A percentile compares a stretch with the other conserved stretches of the same genome.
These are phyloP conservation scores for Kokia cookei DNA, from an alignment of 441 rosid genomes.

Conservation along the genomic window DNA sequence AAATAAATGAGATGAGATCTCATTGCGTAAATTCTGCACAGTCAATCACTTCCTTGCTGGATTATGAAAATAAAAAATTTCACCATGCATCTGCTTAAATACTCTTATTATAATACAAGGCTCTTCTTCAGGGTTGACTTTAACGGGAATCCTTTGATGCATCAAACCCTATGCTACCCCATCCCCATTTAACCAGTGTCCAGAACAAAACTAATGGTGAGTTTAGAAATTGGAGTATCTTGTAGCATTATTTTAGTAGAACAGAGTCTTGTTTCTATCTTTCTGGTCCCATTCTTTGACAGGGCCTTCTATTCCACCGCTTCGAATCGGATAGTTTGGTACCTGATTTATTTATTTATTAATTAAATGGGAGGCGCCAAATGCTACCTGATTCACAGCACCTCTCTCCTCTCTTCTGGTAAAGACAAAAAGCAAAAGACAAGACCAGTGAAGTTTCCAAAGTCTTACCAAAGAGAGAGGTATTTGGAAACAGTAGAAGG, in stretches of 20 bases:
- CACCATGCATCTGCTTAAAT: not conserved
- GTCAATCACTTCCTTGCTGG: not conserved
- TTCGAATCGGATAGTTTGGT: not conserved
- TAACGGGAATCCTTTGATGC: slow-evolving; percentile 6
- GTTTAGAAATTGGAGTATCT: not conserved
- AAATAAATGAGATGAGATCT: slow-evolving; percentile 26
- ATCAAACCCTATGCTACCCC: slow-evolving; percentile 11
- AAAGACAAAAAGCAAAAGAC: not conserved
- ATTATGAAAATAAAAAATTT: not conserved
- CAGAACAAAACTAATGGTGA: not conserved
- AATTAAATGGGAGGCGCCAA: not conserved
- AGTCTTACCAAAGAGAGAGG: not conserved
- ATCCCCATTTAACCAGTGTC: not conserved
- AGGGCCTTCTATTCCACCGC: not conserved
- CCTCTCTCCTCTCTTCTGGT: not conserved
- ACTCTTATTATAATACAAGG: not conserved
- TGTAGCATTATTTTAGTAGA: not conserved
- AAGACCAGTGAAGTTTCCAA: not conserved
- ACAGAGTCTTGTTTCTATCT: not conserved
- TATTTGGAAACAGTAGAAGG: slow-evolving; percentile 4
- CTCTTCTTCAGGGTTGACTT: slow-evolving; percentile 28
- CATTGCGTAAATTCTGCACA: not conserved
- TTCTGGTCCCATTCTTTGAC: not conserved
- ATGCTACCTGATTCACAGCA: not conserved
- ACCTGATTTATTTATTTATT: not conserved